These are phyloP conservation scores for Nicotiana sylvestris DNA, from an alignment of 257 asterid genomes.

Conservation along the genomic window DNA sequence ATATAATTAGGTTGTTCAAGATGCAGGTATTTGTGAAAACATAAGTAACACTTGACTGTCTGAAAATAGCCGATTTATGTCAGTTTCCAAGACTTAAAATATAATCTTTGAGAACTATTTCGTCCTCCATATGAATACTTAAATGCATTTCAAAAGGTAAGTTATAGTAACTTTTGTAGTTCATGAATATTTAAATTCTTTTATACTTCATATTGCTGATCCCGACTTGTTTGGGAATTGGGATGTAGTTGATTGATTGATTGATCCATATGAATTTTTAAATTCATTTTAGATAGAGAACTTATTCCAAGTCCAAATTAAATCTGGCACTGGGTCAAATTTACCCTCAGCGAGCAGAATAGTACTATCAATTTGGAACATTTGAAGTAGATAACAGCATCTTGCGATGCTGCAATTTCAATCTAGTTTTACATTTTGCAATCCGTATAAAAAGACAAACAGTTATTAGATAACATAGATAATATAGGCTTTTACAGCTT, in stretches of 20 bases:
- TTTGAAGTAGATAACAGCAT: neutral
- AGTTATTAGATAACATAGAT: neutral
- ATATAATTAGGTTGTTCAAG: neutral
- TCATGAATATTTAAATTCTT: neutral
- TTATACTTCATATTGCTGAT: neutral
- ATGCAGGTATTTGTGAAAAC: neutral
- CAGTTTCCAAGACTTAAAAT: neutral
- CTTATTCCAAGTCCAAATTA: neutral
- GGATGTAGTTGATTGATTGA: neutral
- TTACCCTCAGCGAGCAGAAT: neutral
- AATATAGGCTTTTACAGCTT: neutral
- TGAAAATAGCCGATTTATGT: neutral
- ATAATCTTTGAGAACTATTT: neutral
- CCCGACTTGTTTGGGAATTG: neutral
- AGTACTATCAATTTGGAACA: slow-evolving; percentile 2
- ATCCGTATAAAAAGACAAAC: neutral
- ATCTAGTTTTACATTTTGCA: neutral
- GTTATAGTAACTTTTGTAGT: neutral
- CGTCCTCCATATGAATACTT: neutral
- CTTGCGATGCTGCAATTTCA: neutral
- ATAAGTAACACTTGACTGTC: neutral
- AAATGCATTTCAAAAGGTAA: neutral
- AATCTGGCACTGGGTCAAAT: neutral
- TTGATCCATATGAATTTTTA: neutral
- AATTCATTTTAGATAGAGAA: neutral